Percentiles rank a stretch among this genome's conserved stretches.
Conservation (phyloP, 352 stramenopile species). For the Phytophthora boehmeriae region DNA sequence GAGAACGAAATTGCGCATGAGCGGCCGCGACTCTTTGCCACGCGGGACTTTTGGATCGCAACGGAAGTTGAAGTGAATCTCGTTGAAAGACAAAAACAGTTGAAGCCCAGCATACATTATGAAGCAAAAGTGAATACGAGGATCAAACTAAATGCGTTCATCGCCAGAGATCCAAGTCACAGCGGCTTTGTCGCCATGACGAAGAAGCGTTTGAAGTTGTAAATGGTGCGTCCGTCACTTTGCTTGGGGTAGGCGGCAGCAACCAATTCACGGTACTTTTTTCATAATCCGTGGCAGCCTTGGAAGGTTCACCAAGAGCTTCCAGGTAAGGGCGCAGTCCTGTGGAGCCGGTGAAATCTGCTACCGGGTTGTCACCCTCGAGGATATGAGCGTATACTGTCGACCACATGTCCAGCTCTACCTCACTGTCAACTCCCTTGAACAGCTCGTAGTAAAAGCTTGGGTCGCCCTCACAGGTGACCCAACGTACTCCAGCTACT, state of each 20-base stretch:
- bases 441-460: conserved; percentile 73
- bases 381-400: conserved; percentile 65
- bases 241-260: conserved; percentile 57
- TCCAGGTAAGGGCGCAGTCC: conserved; percentile 63
- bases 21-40: not conserved
- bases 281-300: conserved; percentile 38
- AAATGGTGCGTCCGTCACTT: conserved; percentile 54
- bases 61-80: too few species aligned
- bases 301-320: conserved; percentile 37
- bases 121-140: too few species aligned
- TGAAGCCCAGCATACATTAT: too few species aligned
- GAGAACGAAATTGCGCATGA: not conserved
- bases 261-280: conserved; percentile 63
- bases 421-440: conserved; percentile 12
- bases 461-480: conserved; percentile 65
- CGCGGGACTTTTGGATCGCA: too few species aligned
- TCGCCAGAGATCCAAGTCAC: not conserved
- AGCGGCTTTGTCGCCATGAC: not conserved
- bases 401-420: conserved; percentile 60
- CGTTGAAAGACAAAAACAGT: too few species aligned
- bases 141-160: not conserved
- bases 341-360: conserved; percentile 69
- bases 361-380: conserved; percentile 59
- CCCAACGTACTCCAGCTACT: conserved; percentile 54
- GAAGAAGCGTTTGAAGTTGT: conserved; percentile 36